phyloP scores from a whole-genome alignment of 2,329 filamentous ascomycete genomes.

The Lojkania enalia region DNA sequence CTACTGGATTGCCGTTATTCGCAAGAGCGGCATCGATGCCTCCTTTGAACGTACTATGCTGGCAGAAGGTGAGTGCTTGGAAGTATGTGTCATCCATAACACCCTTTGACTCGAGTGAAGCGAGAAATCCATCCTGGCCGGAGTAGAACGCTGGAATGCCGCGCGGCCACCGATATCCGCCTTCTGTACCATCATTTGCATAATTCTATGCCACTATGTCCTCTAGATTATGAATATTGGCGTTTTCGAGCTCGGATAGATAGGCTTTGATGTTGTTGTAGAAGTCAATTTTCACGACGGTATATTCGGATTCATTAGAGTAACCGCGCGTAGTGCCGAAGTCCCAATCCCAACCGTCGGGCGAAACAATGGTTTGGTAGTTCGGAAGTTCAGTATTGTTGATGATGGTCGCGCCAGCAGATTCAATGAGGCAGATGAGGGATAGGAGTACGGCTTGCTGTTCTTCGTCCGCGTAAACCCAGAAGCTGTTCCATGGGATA shows the following conservation, averaged over 20 bases:
- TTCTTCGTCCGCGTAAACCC: slow-evolving; percentile 61
- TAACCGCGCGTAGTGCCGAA: slow-evolving; percentile 64
- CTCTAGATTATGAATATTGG: slow-evolving; percentile 23
- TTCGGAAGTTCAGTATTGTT: slow-evolving; percentile 71
- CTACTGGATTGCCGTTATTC: slow-evolving; percentile 51
- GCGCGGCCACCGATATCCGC: slow-evolving; percentile 58
- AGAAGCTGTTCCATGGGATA: slow-evolving; percentile 72
- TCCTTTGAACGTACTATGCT: slow-evolving; percentile 60
- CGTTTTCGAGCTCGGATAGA: slow-evolving; percentile 63
- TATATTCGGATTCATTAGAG: slow-evolving; percentile 75
- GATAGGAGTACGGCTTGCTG: slow-evolving; percentile 58
- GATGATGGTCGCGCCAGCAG: slow-evolving; percentile 67
- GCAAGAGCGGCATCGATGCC: slow-evolving; percentile 71
- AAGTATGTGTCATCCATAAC: slow-evolving; percentile 66
- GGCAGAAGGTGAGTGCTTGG: slow-evolving; percentile 66
- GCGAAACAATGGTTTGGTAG: slow-evolving; percentile 64
- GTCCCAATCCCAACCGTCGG: slow-evolving; percentile 75
- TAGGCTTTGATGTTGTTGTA: slow-evolving; percentile 69
- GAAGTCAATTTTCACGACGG: slow-evolving; percentile 71
- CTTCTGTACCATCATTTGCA: slow-evolving; percentile 67
- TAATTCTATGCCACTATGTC: slow-evolving; percentile 45
- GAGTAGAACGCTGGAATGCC: slow-evolving; percentile 58
- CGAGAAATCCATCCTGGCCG: slow-evolving; percentile 72
- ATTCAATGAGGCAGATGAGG: slow-evolving; percentile 57
- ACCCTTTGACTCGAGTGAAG: slow-evolving; percentile 64